Evolutionary conservation across 495 filamentous ascomycete genomes (phyloP), one percentile per base, ranked within the genome.

Genomic region (Melanomma pulvis-pyrius): DNA sequence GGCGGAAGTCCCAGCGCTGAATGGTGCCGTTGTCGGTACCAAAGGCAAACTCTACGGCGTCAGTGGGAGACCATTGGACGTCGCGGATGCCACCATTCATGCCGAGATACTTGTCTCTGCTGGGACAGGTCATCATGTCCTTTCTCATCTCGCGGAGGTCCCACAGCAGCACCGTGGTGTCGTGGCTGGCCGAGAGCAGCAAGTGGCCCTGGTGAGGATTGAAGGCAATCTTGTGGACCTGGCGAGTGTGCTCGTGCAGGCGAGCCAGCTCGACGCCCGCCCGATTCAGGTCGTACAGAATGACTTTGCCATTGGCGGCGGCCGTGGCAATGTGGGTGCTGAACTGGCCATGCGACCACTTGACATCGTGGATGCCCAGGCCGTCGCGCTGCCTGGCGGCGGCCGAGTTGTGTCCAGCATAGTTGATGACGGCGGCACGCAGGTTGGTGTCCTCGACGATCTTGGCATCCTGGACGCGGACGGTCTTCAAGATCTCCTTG

Each of bases 191-290:
- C 3, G 92, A 96, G 25, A 98, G 81, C 36, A 98, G 76, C 80
- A 87, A 85, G 61, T 85, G 86, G 56, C 88, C 87, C 64, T 84
- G 80, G 73, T 90, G 88, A 1, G 94, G 93, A 73, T 93, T 97
- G 77, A 97, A 91, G 46, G 91, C 92, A 39, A 98, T 81, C 67
- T 87, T 87, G 77, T 98, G 93, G 61, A 98, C 89, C 81, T 97
- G 93, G 57, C 96, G 90, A 61, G 83, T 85, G 76, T 97, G 96
- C 74, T 96, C 93, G 69, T 90, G 89, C 64, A 92, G 80, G 59
- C 92, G 86, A 60, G 86, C 87, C 57, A 88, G 81, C 73, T 96
- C 92, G 32, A 96, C 76, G 29, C 87, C 87, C 48, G 86, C 79
- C 55, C 86, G 85, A 67, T 87, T 86, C 61, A 96, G 78, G 80